phyloP scores from a whole-genome alignment of 371 early-diverging fungal genomes.

The Saksenaea vasiformis region DNA sequence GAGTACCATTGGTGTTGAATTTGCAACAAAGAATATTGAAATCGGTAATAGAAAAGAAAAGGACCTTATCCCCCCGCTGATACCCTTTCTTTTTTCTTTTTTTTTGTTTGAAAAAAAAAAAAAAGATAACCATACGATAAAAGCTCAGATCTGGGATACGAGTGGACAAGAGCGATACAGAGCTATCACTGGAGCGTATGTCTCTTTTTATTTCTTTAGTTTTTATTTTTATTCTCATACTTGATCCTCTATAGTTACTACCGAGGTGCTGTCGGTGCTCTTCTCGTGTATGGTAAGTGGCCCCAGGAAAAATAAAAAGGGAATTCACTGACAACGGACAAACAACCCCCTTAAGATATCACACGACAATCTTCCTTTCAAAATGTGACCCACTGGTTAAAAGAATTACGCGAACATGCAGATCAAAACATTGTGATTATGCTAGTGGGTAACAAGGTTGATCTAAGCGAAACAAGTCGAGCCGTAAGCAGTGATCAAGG shows the following conservation, averaged over 20 bases:
- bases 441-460: conserved; percentile 99
- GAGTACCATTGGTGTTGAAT: conserved; percentile 99
- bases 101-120: too few relatives aligned
- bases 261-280: conserved; percentile 45
- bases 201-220: not conserved
- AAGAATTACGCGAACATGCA: conserved; percentile 97
- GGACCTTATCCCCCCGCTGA: not conserved
- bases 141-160: conserved; percentile 94
- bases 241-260: conserved; percentile 24
- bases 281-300: conserved; percentile 42
- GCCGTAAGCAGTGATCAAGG: conserved; percentile 90
- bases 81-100: not conserved
- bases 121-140: conserved; percentile 49
- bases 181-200: conserved; percentile 72
- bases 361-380: conserved; percentile 96
- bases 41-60: conserved; percentile 21
- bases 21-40: conserved; percentile 61
- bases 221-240: not conserved
- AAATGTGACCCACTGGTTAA: conserved; percentile 94
- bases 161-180: conserved; percentile 83
- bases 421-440: conserved; percentile 93
- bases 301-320: not conserved
- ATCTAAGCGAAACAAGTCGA: conserved; percentile 82
- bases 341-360: too few relatives aligned
- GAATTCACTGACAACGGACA: too few relatives aligned